phyloP scores from a whole-genome alignment of 2,329 filamentous ascomycete species.

The Colletotrichum camelliae region DNA sequence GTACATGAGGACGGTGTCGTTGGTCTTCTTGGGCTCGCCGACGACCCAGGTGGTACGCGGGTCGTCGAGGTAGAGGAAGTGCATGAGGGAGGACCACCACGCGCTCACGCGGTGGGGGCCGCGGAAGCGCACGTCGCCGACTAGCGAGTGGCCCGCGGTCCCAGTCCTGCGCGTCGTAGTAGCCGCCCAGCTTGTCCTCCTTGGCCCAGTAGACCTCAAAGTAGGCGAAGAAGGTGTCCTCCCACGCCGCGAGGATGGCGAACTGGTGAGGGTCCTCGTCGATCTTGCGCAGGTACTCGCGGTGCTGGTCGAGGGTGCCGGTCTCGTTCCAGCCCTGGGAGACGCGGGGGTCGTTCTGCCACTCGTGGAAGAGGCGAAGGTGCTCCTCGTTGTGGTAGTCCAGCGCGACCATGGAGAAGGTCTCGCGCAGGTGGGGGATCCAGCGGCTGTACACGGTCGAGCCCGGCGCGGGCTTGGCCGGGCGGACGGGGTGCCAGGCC shows the following conservation, averaged over 20 bases:
- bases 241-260: constrained; percentile 72
- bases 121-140: constrained; percentile 64
- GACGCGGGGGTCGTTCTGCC: constrained; percentile 86
- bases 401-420: constrained; percentile 78
- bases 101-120: constrained; percentile 65
- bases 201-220: constrained; percentile 84
- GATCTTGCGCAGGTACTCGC: constrained; percentile 71
- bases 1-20: constrained; percentile 73
- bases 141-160: constrained; percentile 64
- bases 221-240: constrained; percentile 75
- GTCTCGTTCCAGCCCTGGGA: constrained; percentile 82
- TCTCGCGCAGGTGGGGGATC: constrained; percentile 77
- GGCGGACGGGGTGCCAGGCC: constrained; percentile 73
- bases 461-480: constrained; percentile 73
- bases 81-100: constrained; percentile 68
- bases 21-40: constrained; percentile 76
- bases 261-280: constrained; percentile 76
- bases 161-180: constrained; percentile 60
- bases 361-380: constrained; percentile 74
- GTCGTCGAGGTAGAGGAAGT: constrained; percentile 68
- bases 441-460: constrained; percentile 79
- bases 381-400: constrained; percentile 70
- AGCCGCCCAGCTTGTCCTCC: constrained; percentile 62
- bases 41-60: constrained; percentile 61
- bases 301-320: constrained; percentile 76